Conservation (phyloP, 2,329 filamentous ascomycete genomes). For the Zymoseptoria ardabiliae region DNA sequence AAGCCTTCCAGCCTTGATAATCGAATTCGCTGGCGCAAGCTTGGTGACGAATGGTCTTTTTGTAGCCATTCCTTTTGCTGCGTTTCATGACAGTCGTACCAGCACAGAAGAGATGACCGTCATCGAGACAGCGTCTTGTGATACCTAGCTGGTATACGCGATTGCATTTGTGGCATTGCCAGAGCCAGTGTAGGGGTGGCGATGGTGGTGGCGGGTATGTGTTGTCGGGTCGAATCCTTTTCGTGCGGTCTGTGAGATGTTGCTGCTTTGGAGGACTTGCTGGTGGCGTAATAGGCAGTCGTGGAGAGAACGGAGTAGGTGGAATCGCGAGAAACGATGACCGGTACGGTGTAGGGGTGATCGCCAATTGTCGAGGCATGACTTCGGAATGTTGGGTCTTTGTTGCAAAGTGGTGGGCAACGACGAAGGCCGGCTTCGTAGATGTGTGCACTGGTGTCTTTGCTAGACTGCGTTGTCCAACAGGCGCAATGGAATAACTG, state of each 20-base stretch:
- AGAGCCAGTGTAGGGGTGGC: conserved; percentile 41
- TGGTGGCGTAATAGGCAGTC: conserved; percentile 17
- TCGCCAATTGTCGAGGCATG: conserved; percentile 27
- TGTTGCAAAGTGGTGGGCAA: neutral
- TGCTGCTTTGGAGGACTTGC: conserved; percentile 3
- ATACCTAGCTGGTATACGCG: conserved; percentile 41
- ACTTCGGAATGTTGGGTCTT: neutral
- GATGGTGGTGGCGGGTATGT: conserved; percentile 20
- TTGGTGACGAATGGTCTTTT: conserved; percentile 27
- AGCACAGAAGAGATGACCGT: conserved; percentile 49
- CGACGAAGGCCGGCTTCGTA: conserved; percentile 23
- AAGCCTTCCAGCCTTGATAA: conserved; percentile 44
- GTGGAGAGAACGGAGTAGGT: conserved; percentile 36
- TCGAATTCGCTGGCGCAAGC: conserved; percentile 48
- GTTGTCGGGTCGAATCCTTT: conserved; percentile 11
- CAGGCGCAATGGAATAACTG: neutral
- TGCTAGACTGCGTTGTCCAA: neutral
- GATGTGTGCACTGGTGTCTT: neutral
- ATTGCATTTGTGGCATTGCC: conserved; percentile 48
- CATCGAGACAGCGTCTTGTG: conserved; percentile 47
- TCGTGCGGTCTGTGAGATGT: conserved; percentile 1
- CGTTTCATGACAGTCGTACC: conserved; percentile 36
- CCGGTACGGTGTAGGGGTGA: conserved; percentile 36
- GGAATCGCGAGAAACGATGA: conserved; percentile 39
- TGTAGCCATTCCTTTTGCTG: conserved; percentile 26